Percentiles rank a stretch among this genome's conserved stretches.
These are phyloP conservation scores for Thamnidium elegans DNA, from an alignment of 192 early-diverging fungal species.

Conservation along the genomic window DNA sequence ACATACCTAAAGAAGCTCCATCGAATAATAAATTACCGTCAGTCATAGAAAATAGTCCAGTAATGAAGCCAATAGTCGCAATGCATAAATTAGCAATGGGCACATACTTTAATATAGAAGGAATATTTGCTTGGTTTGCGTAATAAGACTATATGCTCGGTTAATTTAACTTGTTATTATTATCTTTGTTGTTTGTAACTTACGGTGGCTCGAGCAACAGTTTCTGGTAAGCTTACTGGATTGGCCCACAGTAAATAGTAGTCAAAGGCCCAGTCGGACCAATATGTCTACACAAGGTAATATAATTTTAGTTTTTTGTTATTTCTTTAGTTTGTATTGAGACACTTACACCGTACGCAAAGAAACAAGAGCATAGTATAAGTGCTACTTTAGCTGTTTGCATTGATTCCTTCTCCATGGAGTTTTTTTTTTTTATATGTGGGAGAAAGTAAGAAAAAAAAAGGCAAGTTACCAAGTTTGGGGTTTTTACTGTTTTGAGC, in stretches of 20 bases:
- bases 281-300: slow-evolving; percentile 10
- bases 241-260: slow-evolving; percentile 31
- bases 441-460: too few relatives aligned
- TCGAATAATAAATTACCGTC: slow-evolving; percentile 33
- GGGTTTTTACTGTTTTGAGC: too few relatives aligned
- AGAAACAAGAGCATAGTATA: slow-evolving; percentile 27
- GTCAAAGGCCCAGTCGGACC: slow-evolving; percentile 33
- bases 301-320: not conserved
- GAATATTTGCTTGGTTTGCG: slow-evolving; percentile 21
- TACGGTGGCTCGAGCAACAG: slow-evolving; percentile 25
- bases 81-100: slow-evolving; percentile 23
- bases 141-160: slow-evolving; percentile 19
- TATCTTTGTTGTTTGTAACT: not conserved
- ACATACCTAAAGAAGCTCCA: slow-evolving; percentile 27
- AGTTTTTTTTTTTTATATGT: too few relatives aligned
- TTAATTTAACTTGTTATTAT: not conserved
- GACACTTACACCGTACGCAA: slow-evolving; percentile 26
- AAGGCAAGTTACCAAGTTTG: too few relatives aligned
- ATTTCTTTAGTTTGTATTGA: not conserved
- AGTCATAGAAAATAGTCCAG: slow-evolving; percentile 22
- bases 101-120: slow-evolving; percentile 24
- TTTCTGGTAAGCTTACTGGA: slow-evolving; percentile 16
- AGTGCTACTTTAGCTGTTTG: slow-evolving; percentile 20
- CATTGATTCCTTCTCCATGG: slow-evolving; percentile 7
- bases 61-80: slow-evolving; percentile 21